Conservation (phyloP, 2,329 filamentous ascomycete species). For the Grosmannia penicillata region DNA sequence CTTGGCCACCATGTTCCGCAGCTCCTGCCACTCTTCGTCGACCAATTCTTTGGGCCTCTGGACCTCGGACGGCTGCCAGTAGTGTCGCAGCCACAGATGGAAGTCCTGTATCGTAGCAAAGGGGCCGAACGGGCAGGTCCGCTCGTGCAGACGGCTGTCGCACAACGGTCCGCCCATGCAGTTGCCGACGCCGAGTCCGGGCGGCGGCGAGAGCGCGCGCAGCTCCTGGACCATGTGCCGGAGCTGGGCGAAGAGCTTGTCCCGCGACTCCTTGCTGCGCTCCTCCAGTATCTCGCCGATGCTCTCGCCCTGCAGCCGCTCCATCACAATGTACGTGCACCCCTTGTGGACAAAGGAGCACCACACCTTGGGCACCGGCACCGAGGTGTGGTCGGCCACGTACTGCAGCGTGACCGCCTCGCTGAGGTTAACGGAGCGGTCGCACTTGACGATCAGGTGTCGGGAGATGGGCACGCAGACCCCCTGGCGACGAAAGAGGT, state of each 20-base stretch:
- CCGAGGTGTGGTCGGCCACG: background rate
- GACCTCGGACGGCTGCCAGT: background rate
- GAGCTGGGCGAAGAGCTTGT: background rate
- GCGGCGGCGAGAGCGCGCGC: background rate
- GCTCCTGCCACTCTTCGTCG: background rate
- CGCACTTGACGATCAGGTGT: background rate
- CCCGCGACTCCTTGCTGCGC: background rate
- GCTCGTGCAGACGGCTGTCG: background rate
- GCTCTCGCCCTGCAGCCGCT: background rate
- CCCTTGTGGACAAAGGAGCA: background rate
- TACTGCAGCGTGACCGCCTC: conserved; percentile 3
- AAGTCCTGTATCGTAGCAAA: background rate
- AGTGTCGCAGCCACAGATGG: conserved; percentile 1
- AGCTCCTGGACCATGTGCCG: background rate
- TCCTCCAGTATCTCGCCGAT: background rate
- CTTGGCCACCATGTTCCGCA: background rate
- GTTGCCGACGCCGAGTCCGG: background rate
- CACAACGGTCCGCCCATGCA: background rate
- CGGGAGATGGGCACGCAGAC: background rate
- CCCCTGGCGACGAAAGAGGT: background rate
- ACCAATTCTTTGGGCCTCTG: too few species aligned
- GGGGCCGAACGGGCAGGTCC: background rate
- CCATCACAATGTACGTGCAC: conserved; percentile 4
- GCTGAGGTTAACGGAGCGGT: background rate
- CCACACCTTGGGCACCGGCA: conserved; percentile 4